phyloP scores from a whole-genome alignment of 305 asterid species.

The Plantago coronopus region DNA sequence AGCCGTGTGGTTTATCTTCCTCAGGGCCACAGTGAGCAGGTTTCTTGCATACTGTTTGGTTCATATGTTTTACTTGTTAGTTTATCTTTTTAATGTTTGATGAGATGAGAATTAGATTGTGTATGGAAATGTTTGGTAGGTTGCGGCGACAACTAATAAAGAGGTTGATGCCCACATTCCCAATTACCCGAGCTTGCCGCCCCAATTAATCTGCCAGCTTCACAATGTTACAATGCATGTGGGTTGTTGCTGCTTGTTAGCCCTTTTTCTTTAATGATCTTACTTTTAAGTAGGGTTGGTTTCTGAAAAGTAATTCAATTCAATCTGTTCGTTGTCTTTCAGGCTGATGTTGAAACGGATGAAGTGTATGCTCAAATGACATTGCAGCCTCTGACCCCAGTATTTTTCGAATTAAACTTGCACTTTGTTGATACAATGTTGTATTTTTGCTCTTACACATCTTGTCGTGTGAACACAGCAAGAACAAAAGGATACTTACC shows the following conservation, averaged over 20 bases:
- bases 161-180: conserved; percentile 92
- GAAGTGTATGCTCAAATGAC: conserved; percentile 99
- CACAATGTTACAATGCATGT: conserved; percentile 98
- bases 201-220: conserved; percentile 95
- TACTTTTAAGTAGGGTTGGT: conserved; percentile 10
- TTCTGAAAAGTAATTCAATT: conserved; percentile 15
- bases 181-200: conserved; percentile 80
- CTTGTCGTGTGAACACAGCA: conserved; percentile 43
- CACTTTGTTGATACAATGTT: not conserved
- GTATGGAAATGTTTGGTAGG: conserved; percentile 46
- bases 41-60: conserved; percentile 13
- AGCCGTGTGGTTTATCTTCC: conserved; percentile 88
- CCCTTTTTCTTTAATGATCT: conserved; percentile 15
- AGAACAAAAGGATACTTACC: conserved; percentile 83
- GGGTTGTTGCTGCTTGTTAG: conserved; percentile 36
- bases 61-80: not conserved
- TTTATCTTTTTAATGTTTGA: not conserved
- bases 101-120: too few species aligned
- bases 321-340: conserved; percentile 34
- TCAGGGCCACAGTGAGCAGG: conserved; percentile 99
- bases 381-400: conserved; percentile 85
- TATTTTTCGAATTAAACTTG: conserved; percentile 23
- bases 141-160: conserved; percentile 87
- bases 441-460: conserved; percentile 5
- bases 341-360: conserved; percentile 97